Conservation (phyloP, 1,284 basidiomycete species). For the Cutaneotrichosporon sp. region DNA sequence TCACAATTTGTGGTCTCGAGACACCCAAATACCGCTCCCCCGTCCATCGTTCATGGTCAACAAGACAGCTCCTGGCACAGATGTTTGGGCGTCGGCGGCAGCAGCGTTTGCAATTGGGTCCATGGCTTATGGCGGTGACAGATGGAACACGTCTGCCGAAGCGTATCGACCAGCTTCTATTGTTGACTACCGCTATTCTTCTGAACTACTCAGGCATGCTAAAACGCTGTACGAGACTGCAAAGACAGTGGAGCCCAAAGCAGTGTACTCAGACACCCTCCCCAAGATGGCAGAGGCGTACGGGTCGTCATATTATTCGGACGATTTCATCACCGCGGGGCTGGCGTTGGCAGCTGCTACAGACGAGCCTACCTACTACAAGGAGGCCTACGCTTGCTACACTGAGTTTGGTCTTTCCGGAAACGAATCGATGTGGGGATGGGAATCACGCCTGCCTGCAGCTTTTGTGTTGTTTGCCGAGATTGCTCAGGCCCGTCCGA, state of each 20-base stretch:
- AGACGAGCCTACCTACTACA: constrained; percentile 57
- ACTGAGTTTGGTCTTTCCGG: constrained; percentile 56
- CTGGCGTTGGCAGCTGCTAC: constrained; percentile 68
- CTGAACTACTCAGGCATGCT: constrained; percentile 64
- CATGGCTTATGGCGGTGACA: no score
- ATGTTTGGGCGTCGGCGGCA: constrained; percentile 75
- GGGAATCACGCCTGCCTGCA: constrained; percentile 77
- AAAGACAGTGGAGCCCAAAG: constrained; percentile 43
- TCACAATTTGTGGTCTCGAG: constrained; percentile 65
- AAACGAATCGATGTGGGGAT: constrained; percentile 68
- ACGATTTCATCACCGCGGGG: constrained; percentile 57
- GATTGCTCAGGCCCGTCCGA: constrained; percentile 47
- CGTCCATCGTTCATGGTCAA: constrained; percentile 76
- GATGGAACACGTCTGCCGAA: no score
- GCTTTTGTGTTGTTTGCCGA: constrained; percentile 63
- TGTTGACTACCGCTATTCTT: no score
- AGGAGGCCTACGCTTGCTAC: constrained; percentile 64
- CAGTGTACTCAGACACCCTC: constrained; percentile 53
- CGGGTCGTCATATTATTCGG: constrained; percentile 57
- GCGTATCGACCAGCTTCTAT: no score
- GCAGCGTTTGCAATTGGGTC: constrained; percentile 82
- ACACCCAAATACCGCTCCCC: constrained; percentile 65
- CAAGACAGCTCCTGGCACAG: constrained; percentile 71
- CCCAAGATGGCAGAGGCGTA: constrained; percentile 64
- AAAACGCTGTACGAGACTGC: constrained; percentile 67